Conservation (phyloP, 495 filamentous ascomycete species). For the Penicillium steckii region DNA sequence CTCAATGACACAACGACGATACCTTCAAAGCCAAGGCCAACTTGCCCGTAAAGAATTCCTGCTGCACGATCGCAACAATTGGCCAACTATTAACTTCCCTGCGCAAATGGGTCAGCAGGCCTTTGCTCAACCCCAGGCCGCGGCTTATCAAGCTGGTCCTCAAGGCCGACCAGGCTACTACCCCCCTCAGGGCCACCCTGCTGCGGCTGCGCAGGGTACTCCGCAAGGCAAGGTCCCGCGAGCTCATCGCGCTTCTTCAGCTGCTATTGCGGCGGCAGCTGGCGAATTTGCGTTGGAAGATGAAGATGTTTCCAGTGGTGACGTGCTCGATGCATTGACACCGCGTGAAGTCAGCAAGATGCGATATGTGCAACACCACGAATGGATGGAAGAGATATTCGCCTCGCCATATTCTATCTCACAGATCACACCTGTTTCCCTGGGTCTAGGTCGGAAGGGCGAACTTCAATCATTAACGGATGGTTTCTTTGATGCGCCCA, state of each 20-base stretch:
- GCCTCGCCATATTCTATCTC: constrained; percentile 78
- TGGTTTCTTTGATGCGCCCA: constrained; percentile 69
- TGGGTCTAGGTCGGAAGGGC: constrained; percentile 83
- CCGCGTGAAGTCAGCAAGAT: constrained; percentile 82
- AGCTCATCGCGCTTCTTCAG: constrained; percentile 36
- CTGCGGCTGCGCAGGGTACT: constrained; percentile 27
- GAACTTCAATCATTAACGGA: constrained; percentile 78
- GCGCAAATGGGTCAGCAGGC: constrained; percentile 41
- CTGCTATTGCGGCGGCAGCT: constrained; percentile 33
- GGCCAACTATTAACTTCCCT: constrained; percentile 81
- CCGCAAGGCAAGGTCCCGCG: constrained; percentile 35
- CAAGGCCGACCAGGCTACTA: constrained; percentile 40
- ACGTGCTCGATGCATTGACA: constrained; percentile 82
- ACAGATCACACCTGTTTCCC: constrained; percentile 82
- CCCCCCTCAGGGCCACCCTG: constrained; percentile 30
- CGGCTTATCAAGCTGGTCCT: constrained; percentile 30
- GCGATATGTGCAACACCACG: constrained; percentile 90
- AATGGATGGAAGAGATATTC: constrained; percentile 99
- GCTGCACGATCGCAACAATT: constrained; percentile 81
- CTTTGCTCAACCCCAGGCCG: constrained; percentile 33
- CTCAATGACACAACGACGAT: constrained; percentile 61
- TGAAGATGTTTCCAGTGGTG: constrained; percentile 80
- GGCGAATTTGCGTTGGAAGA: constrained; percentile 70
- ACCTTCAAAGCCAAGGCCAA: constrained; percentile 74
- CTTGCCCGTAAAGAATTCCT: constrained; percentile 91